Evolutionary conservation across 352 stramenopile genomes (phyloP).

Genomic region (Nothophytophthora sp.): DNA sequence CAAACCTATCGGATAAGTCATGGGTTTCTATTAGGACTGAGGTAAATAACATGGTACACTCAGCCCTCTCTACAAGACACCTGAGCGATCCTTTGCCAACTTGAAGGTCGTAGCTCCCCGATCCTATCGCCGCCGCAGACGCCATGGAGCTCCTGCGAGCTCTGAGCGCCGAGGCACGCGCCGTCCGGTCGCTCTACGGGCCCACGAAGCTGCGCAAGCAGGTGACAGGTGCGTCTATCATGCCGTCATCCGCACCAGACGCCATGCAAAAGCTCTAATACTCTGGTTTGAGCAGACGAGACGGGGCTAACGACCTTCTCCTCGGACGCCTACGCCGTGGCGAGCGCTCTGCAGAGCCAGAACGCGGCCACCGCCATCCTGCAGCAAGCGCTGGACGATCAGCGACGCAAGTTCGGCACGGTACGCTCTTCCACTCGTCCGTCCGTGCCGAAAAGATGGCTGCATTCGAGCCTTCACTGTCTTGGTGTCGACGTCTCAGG

Average conservation of each 20-base stretch:
- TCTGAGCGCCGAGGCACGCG: slow-evolving; percentile 11
- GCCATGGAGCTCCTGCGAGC: slow-evolving; percentile 17
- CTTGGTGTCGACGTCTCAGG: slow-evolving; percentile 3
- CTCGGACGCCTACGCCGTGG: slow-evolving; percentile 20
- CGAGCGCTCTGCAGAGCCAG: slow-evolving; percentile 21
- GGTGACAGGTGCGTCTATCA: slow-evolving; percentile 21
- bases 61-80: too few relatives aligned
- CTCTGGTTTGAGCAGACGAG: slow-evolving; percentile 11
- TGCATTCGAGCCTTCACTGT: background rate
- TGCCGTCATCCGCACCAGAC: too few relatives aligned
- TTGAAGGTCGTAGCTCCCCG: slow-evolving; percentile 15
- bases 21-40: too few relatives aligned
- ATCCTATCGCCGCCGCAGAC: slow-evolving; percentile 4
- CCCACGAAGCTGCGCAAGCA: slow-evolving; percentile 31
- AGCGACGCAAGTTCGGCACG: slow-evolving; percentile 16
- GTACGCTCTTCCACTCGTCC: background rate
- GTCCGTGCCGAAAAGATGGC: too few relatives aligned
- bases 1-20: too few relatives aligned
- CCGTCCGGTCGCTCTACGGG: slow-evolving; percentile 25
- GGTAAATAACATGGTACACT: too few relatives aligned
- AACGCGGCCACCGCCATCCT: slow-evolving; percentile 25
- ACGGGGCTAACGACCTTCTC: slow-evolving; percentile 19
- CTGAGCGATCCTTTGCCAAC: too few relatives aligned
- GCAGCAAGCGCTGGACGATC: slow-evolving; percentile 25
- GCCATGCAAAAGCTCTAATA: too few relatives aligned